These are phyloP conservation scores for Fusarium paranaense DNA, from an alignment of 2,329 filamentous ascomycete genomes.

Conservation along the genomic window DNA sequence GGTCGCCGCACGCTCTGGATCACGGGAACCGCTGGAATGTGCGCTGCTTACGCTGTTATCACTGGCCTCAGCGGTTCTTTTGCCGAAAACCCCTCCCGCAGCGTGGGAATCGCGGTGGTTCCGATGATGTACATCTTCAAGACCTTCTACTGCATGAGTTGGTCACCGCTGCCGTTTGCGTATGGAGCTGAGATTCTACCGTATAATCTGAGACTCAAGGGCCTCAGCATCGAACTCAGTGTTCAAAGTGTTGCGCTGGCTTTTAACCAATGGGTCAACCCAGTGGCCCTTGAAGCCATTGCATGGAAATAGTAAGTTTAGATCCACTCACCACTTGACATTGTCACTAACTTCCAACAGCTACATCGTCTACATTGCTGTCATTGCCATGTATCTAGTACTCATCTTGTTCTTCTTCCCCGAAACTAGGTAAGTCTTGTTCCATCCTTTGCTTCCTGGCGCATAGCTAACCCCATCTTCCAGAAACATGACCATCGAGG, in stretches of 20 bases:
- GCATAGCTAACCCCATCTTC: not conserved
- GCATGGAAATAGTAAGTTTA: slow-evolving; percentile 36
- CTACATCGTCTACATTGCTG: slow-evolving; percentile 34
- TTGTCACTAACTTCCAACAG: not conserved
- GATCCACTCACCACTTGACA: not conserved
- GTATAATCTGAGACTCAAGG: slow-evolving; percentile 42
- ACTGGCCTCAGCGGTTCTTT: slow-evolving; percentile 10
- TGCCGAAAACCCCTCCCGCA: slow-evolving; percentile 16
- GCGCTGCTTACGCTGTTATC: slow-evolving; percentile 13
- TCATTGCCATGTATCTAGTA: slow-evolving; percentile 35
- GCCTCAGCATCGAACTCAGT: slow-evolving; percentile 33
- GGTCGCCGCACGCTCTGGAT: slow-evolving; percentile 31
- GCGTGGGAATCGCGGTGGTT: slow-evolving; percentile 24
- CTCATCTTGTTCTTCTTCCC: slow-evolving; percentile 38
- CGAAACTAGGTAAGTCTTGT: slow-evolving; percentile 30
- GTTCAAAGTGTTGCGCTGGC: slow-evolving; percentile 32
- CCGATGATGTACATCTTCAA: slow-evolving; percentile 34
- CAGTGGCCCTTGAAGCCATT: slow-evolving; percentile 36
- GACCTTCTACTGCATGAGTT: slow-evolving; percentile 40
- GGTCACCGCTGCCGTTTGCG: slow-evolving; percentile 40
- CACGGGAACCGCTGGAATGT: slow-evolving; percentile 19
- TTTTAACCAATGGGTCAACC: slow-evolving; percentile 42
- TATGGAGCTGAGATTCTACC: slow-evolving; percentile 45
- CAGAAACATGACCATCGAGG: slow-evolving; percentile 33
- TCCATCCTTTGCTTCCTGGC: not conserved